phyloP scores from a whole-genome alignment of 108 stramenopile genomes.

The Schizochytrium sp. region DNA sequence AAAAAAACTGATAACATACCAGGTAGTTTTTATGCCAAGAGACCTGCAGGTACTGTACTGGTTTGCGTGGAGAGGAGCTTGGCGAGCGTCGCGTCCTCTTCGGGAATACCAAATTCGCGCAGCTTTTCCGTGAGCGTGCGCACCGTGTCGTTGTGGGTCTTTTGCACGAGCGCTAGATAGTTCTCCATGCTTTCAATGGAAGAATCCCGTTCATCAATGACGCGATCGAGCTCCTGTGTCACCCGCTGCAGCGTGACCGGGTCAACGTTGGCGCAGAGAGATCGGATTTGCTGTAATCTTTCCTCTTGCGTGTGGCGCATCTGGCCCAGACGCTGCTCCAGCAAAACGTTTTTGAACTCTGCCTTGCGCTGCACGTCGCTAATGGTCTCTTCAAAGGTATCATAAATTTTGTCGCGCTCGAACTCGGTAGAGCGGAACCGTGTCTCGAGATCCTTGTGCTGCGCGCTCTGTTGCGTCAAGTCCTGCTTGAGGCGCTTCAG shows the following conservation, averaged over 20 bases:
- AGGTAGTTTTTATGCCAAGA: conserved; percentile 16
- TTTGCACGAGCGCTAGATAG: conserved; percentile 34
- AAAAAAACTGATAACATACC: neutral
- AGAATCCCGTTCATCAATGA: conserved; percentile 27
- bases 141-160: conserved; percentile 53
- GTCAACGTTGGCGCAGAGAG: conserved; percentile 39
- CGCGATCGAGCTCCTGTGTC: conserved; percentile 25
- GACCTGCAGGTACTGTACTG: conserved; percentile 40
- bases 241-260: conserved; percentile 27
- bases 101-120: conserved; percentile 37
- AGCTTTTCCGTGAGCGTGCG: conserved; percentile 40
- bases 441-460: conserved; percentile 27
- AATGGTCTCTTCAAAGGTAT: conserved; percentile 43
- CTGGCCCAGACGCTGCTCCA: conserved; percentile 38
- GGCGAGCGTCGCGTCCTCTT: conserved; percentile 36
- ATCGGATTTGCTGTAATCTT: conserved; percentile 29
- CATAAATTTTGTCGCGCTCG: conserved; percentile 49
- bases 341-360: conserved; percentile 36
- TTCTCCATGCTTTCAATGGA: conserved; percentile 35
- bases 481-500: conserved; percentile 33
- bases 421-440: conserved; percentile 23
- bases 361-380: conserved; percentile 35
- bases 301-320: conserved; percentile 33
- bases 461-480: neutral
- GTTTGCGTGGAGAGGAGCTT: conserved; percentile 28